These are phyloP conservation scores for Phytophthora ramorum DNA, from an alignment of 352 stramenopile genomes.

Conservation along the genomic window DNA sequence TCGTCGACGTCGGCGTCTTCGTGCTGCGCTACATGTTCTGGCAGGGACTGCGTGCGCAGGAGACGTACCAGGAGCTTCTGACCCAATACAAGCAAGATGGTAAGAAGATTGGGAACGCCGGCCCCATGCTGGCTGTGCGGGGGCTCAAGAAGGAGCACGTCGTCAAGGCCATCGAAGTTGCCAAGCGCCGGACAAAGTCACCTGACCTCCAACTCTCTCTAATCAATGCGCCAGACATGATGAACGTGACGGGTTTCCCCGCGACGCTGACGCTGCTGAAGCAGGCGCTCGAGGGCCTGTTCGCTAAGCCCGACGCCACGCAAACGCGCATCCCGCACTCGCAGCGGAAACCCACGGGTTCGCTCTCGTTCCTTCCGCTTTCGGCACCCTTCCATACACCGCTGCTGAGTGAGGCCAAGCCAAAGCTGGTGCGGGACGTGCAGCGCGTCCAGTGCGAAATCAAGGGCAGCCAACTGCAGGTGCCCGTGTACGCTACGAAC, in stretches of 20 bases:
- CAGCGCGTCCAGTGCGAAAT: conserved; percentile 52
- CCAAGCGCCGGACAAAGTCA: conserved; percentile 49
- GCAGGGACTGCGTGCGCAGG: conserved; percentile 78
- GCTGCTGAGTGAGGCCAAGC: conserved; percentile 50
- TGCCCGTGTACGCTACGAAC: conserved; percentile 75
- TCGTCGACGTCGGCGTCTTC: conserved; percentile 49
- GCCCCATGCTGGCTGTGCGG: conserved; percentile 78
- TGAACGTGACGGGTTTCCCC: conserved; percentile 73
- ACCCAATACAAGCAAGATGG: conserved; percentile 38
- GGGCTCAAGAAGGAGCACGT: conserved; percentile 67
- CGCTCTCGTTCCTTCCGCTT: conserved; percentile 62
- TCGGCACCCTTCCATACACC: conserved; percentile 84
- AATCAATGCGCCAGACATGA: conserved; percentile 61
- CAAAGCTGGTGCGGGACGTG: conserved; percentile 56
- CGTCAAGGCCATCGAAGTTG: conserved; percentile 57
- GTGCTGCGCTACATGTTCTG: conserved; percentile 86
- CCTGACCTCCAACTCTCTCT: conserved; percentile 77
- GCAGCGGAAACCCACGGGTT: conserved; percentile 73
- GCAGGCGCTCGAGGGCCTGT: conserved; percentile 49
- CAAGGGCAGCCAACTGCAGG: conserved; percentile 55
- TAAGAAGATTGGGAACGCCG: conserved; percentile 39
- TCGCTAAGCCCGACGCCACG: conserved; percentile 60
- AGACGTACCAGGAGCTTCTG: conserved; percentile 47
- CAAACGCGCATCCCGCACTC: conserved; percentile 86
- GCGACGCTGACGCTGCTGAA: conserved; percentile 63